Percentiles rank a stretch among this genome's conserved stretches.
Conservation (phyloP, 2,329 filamentous ascomycete species). For the Cordyceps sp. region DNA sequence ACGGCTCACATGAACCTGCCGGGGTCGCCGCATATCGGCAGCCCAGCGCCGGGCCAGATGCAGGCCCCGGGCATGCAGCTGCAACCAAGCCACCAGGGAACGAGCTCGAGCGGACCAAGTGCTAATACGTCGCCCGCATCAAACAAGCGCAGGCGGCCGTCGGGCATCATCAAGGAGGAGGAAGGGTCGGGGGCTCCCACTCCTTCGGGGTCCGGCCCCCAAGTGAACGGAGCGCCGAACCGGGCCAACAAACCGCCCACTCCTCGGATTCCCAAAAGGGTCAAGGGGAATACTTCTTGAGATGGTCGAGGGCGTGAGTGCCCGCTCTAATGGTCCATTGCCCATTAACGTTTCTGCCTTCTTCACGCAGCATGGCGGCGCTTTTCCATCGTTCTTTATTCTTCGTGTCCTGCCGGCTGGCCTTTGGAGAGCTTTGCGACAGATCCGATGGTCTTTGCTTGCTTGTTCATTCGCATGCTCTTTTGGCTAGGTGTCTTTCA, state of each 20-base stretch:
- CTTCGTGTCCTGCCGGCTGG: constrained; percentile 8
- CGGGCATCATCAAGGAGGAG: constrained; percentile 44
- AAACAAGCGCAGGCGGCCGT: constrained; percentile 41
- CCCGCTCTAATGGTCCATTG: too few relatives aligned
- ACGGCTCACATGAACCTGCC: constrained; percentile 42
- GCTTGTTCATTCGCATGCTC: constrained; percentile 2
- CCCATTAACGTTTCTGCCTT: too few relatives aligned
- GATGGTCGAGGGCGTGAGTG: not conserved
- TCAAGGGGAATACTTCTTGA: constrained; percentile 28
- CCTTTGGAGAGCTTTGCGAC: constrained; percentile 5
- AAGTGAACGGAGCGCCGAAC: constrained; percentile 33
- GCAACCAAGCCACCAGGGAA: constrained; percentile 52
- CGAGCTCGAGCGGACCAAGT: constrained; percentile 47
- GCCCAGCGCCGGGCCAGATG: constrained; percentile 45
- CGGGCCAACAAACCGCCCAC: constrained; percentile 39
- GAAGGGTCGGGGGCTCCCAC: constrained; percentile 33
- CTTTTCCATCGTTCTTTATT: constrained; percentile 11
- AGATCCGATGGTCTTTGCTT: too few relatives aligned
- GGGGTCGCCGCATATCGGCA: constrained; percentile 43
- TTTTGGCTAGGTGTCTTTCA: constrained; percentile 6
- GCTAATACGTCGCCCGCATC: constrained; percentile 49
- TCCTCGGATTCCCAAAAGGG: constrained; percentile 38
- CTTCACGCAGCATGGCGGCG: too few relatives aligned
- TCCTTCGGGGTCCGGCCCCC: constrained; percentile 20
- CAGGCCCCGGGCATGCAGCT: constrained; percentile 50